Conservation (phyloP, 2,329 filamentous ascomycete genomes). For the Calonectria pseudoturangicola region DNA sequence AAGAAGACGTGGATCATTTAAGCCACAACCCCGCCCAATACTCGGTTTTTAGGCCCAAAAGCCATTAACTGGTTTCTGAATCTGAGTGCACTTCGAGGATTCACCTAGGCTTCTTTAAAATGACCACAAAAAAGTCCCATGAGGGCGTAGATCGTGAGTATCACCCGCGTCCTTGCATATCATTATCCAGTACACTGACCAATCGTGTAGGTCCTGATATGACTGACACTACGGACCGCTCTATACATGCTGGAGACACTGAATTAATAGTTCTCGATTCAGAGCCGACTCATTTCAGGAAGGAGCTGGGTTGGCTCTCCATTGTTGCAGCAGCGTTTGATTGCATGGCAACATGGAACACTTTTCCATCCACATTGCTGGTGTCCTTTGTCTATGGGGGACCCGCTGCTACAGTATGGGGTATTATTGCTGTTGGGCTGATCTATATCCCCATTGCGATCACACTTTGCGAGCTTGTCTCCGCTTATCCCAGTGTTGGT, state of each 20-base stretch:
- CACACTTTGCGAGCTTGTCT: constrained; percentile 25
- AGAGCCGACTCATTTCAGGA: constrained; percentile 10
- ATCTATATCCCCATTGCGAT: constrained; percentile 22
- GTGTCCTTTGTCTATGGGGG: constrained; percentile 19
- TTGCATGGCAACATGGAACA: constrained; percentile 27
- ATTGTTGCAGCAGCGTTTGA: constrained; percentile 20
- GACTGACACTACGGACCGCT: not conserved
- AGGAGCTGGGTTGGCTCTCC: constrained; percentile 20
- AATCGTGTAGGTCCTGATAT: not conserved
- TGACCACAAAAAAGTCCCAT: not conserved
- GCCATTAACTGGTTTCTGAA: no score
- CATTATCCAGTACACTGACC: not conserved
- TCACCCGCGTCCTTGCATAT: no score
- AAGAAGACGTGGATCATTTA: not conserved
- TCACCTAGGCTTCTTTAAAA: not conserved
- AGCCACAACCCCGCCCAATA: not conserved
- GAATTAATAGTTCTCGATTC: constrained; percentile 11
- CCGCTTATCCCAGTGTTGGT: constrained; percentile 16
- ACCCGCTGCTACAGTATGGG: constrained; percentile 23
- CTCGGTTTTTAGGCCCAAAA: no score
- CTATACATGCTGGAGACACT: not conserved
- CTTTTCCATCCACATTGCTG: constrained; percentile 14
- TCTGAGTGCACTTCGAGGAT: no score
- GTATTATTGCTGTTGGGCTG: constrained; percentile 1
- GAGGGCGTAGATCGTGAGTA: not conserved